Evolutionary conservation across 768 basidiomycete genomes (phyloP).

Genomic region (Rhizopogon rudus): DNA sequence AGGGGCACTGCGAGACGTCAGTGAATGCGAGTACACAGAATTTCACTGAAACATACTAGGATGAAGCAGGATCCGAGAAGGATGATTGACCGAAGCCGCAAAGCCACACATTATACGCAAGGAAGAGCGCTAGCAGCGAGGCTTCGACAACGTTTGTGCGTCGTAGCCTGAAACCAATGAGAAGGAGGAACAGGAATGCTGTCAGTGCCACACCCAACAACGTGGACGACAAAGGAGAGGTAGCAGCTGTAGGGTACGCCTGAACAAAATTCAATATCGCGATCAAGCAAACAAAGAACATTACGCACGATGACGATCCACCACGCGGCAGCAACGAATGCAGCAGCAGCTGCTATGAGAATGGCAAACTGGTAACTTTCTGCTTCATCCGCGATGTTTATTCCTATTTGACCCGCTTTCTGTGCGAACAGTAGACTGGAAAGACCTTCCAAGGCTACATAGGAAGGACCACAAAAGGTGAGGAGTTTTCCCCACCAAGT

Average conservation of each 20-base stretch:
- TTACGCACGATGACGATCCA: conserved; percentile 76
- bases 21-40: background rate
- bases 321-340: conserved; percentile 80
- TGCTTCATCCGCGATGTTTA: conserved; percentile 63
- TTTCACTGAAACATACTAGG: conserved; percentile 52
- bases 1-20: conserved; percentile 49
- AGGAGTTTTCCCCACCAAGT: conserved; percentile 72
- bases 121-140: conserved; percentile 78
- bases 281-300: background rate
- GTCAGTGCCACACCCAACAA: conserved; percentile 85
- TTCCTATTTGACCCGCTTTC: conserved; percentile 74
- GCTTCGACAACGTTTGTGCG: conserved; percentile 94
- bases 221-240: conserved; percentile 84
- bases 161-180: conserved; percentile 85
- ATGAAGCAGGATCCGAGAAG: conserved; percentile 67
- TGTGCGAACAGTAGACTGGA: conserved; percentile 82
- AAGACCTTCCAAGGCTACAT: conserved; percentile 79
- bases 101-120: conserved; percentile 89
- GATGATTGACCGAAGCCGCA: conserved; percentile 77
- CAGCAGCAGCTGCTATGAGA: conserved; percentile 69
- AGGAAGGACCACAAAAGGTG: conserved; percentile 68
- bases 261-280: conserved; percentile 19
- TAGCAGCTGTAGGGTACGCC: conserved; percentile 80
- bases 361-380: conserved; percentile 75
- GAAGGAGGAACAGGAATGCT: conserved; percentile 83